phyloP scores from a whole-genome alignment of 805 yeast species.

The Wickerhamomyces bovis region DNA sequence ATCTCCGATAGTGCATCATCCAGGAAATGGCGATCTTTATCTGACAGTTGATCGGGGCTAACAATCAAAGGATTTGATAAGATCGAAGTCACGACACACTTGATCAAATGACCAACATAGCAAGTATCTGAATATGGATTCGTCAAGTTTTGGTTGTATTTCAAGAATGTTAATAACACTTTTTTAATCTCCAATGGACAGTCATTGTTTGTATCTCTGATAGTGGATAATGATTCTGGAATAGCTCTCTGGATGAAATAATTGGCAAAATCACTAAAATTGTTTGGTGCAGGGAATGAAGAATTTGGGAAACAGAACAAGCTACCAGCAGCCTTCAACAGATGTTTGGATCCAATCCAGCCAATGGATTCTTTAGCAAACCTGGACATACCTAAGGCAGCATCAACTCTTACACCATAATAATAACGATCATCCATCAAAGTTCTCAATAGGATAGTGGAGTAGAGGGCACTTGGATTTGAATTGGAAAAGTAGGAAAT shows the following conservation, averaged over 20 bases:
- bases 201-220: conserved; percentile 58
- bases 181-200: conserved; percentile 54
- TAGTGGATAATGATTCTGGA: conserved; percentile 51
- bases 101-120: conserved; percentile 55
- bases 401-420: conserved; percentile 84
- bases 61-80: conserved; percentile 20
- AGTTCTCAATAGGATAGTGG: conserved; percentile 74
- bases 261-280: conserved; percentile 64
- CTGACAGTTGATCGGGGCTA: conserved; percentile 11
- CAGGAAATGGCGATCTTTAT: conserved; percentile 33
- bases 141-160: conserved; percentile 80
- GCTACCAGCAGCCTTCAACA: conserved; percentile 61
- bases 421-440: conserved; percentile 78
- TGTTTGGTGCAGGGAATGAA: conserved; percentile 70
- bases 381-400: conserved; percentile 72
- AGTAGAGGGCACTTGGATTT: conserved; percentile 57
- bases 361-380: conserved; percentile 54
- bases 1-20: conserved; percentile 56
- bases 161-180: conserved; percentile 62
- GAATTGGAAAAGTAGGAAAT: conserved; percentile 61
- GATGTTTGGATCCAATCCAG: conserved; percentile 69
- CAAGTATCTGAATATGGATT: conserved; percentile 70
- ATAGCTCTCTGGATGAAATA: conserved; percentile 69
- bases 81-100: conserved; percentile 41
- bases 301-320: conserved; percentile 68